Evolutionary conservation across 805 yeast genomes (phyloP).

Genomic region (Candida insectorum): DNA sequence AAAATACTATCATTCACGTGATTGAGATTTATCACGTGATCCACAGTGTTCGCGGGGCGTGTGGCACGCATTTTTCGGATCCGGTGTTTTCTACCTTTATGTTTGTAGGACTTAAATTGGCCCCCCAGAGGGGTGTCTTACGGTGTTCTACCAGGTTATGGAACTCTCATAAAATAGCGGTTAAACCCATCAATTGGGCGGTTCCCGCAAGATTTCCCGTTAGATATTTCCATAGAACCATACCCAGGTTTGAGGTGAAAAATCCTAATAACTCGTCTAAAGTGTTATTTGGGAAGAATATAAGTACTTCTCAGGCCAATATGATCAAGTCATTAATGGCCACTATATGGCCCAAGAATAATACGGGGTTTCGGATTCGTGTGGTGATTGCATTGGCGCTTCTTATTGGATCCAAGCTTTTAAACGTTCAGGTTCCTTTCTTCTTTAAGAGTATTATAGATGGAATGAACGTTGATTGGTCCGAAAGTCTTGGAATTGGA

Average conservation of each 20-base stretch:
- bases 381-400: slow-evolving; percentile 74
- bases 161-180: too few relatives aligned
- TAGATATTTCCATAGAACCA: too few relatives aligned
- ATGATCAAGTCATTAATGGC: slow-evolving; percentile 63
- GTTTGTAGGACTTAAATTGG: too few relatives aligned
- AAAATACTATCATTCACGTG: too few relatives aligned
- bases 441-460: slow-evolving; percentile 85
- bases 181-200: too few relatives aligned
- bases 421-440: slow-evolving; percentile 95
- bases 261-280: slow-evolving; percentile 3
- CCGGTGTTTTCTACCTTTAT: too few relatives aligned
- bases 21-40: too few relatives aligned
- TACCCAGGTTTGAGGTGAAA: not conserved
- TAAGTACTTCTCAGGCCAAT: slow-evolving; percentile 41
- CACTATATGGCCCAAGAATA: slow-evolving; percentile 80
- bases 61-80: too few relatives aligned
- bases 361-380: slow-evolving; percentile 62
- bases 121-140: too few relatives aligned
- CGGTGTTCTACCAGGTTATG: too few relatives aligned
- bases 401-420: slow-evolving; percentile 73
- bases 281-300: slow-evolving; percentile 24
- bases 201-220: too few relatives aligned
- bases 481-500: slow-evolving; percentile 54
- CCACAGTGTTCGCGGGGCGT: too few relatives aligned
- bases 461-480: slow-evolving; percentile 90